Evolutionary conservation across 768 basidiomycete genomes (phyloP), one percentile per base, ranked within the genome.

Genomic region (Suillus fuscotomentosus): DNA sequence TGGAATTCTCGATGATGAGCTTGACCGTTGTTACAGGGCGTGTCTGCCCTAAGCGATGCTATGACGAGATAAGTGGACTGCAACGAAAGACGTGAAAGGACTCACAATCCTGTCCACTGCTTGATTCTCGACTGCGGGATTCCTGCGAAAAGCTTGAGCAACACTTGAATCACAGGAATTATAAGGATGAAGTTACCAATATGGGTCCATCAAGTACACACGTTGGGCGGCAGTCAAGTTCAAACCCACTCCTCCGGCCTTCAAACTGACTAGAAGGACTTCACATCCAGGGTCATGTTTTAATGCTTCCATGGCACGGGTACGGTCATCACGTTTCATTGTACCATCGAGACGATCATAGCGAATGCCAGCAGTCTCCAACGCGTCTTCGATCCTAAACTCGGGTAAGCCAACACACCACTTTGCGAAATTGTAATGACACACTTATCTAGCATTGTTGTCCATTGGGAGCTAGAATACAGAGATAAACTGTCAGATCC

Each of bases 41-140:
- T 2, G 90, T 96, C 75, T 99, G 97, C 27, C 97, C 97, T 51
- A 99, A 83, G 60, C 97, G 96, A 76, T 99, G 97, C 93, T 97
- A 45, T 38, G 51, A 63, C 59, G 15, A 65, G 42, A 39, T 62
- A 36, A 34, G 31, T 31, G 45, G 60, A 47, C 45, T 5, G 48
- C 34, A 60, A 20, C n/a, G 14, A 27, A 53, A 36, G 56, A 24
- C 15, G 50, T 48, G 51, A 48, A 67, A 27, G 13, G 10, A 83
- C 92, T 76, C 70, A 97, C 95, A 68, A 97, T 97, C 60, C 97
- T 92, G 78, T 99, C 97, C 36, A 98, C 94, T 22, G 96, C 97
- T 77, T 98, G 97, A 72, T 97, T 95, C 79, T 99, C 95, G 6
- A 96, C 95, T 22, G 95, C 95, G 17, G 95, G 95, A 70, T 97